phyloP scores from a whole-genome alignment of 73 alveolate genomes.

The Paramecium octaurelia region DNA sequence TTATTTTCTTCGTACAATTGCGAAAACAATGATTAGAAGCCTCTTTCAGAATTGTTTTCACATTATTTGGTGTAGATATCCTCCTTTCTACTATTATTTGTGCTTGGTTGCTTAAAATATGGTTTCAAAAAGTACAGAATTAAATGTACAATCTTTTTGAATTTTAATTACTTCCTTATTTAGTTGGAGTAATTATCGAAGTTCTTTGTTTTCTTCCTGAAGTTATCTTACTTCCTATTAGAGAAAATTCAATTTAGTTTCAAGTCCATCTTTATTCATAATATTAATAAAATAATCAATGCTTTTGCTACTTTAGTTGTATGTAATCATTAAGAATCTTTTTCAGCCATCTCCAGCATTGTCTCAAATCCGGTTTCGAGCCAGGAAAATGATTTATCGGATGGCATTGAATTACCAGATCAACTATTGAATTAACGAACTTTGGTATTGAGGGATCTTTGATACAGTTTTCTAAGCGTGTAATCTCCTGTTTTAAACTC shows the following conservation, averaged over 20 bases:
- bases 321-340: constrained; percentile 22
- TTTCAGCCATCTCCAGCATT: constrained; percentile 50
- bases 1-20: constrained; percentile 22
- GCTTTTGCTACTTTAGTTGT: neutral
- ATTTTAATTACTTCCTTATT: constrained; percentile 32
- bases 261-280: constrained; percentile 29
- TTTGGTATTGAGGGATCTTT: constrained; percentile 19
- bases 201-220: constrained; percentile 31
- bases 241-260: constrained; percentile 23
- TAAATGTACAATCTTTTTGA: neutral
- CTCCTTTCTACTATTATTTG: neutral
- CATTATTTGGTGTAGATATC: neutral
- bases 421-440: constrained; percentile 20
- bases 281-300: neutral
- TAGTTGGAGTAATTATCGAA: neutral
- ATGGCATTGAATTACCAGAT: constrained; percentile 8
- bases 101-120: neutral
- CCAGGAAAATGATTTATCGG: neutral
- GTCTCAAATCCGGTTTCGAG: constrained; percentile 16
- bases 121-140: neutral
- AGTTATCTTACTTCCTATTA: neutral
- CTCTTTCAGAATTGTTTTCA: constrained; percentile 34
- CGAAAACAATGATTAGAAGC: neutral
- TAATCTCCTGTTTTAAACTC: neutral
- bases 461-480: neutral